These are phyloP conservation scores for Metarhizium robertsii DNA, from an alignment of 2,329 filamentous ascomycete genomes.

Conservation along the genomic window DNA sequence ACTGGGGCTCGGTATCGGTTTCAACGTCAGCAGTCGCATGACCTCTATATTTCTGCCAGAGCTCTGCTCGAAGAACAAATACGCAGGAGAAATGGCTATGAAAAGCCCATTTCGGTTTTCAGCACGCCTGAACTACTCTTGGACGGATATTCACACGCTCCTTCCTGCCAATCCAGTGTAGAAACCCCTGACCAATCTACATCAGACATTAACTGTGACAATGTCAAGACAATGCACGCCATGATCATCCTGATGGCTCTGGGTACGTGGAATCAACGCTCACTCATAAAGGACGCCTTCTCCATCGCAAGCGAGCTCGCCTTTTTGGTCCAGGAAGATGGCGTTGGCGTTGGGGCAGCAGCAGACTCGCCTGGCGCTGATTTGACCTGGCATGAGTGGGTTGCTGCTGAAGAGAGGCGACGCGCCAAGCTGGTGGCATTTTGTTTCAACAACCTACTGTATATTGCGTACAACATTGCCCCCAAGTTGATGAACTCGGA, in stretches of 20 bases:
- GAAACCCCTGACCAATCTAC: background rate
- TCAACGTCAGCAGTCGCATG: background rate
- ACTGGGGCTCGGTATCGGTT: background rate
- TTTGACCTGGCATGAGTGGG: background rate
- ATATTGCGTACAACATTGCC: background rate
- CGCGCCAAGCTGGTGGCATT: background rate
- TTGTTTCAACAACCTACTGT: background rate
- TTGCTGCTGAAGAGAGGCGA: background rate
- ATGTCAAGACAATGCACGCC: background rate
- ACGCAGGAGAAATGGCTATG: background rate
- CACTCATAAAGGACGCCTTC: background rate
- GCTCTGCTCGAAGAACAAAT: background rate
- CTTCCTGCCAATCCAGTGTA: background rate
- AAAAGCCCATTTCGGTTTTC: too few species aligned
- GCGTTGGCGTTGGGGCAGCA: background rate
- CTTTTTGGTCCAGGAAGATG: background rate
- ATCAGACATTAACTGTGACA: too few species aligned
- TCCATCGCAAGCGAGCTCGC: background rate
- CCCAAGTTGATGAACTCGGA: background rate
- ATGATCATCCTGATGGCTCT: background rate
- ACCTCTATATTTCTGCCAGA: background rate
- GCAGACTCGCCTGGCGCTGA: background rate
- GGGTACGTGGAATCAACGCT: background rate
- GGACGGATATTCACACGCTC: too few species aligned
- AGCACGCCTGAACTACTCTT: too few species aligned